Percentiles rank a stretch among this genome's conserved stretches.
These are phyloP conservation scores for Chlamydomonas sp. DNA, from an alignment of 139 green algal species.

Conservation along the genomic window DNA sequence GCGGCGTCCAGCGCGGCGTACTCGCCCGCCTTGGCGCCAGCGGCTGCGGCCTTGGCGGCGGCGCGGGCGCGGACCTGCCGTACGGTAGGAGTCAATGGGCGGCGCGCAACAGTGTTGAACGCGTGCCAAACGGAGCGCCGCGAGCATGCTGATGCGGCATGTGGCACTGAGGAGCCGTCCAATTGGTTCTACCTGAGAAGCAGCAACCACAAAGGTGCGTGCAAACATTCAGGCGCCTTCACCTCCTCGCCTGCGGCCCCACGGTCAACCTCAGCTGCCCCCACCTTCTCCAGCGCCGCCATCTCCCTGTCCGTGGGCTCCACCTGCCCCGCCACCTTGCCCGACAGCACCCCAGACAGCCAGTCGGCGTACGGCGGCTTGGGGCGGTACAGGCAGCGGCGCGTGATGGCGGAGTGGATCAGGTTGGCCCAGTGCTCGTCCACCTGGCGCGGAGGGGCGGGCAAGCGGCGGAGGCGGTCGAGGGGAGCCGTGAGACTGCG, in stretches of 20 bases:
- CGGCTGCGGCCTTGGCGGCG: neutral
- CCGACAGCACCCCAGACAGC: slow-evolving; percentile 33
- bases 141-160: too few relatives aligned
- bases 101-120: too few relatives aligned
- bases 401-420: slow-evolving; percentile 45
- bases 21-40: slow-evolving; percentile 8
- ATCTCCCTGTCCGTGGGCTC: slow-evolving; percentile 33
- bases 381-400: slow-evolving; percentile 26
- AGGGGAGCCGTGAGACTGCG: too few relatives aligned
- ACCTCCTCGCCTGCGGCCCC: too few relatives aligned
- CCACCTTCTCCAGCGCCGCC: slow-evolving; percentile 40
- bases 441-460: neutral
- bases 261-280: neutral
- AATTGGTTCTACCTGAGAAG: too few relatives aligned
- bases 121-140: too few relatives aligned
- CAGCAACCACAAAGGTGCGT: too few relatives aligned
- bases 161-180: too few relatives aligned
- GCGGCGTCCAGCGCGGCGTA: slow-evolving; percentile 17
- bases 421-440: slow-evolving; percentile 50
- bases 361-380: slow-evolving; percentile 49
- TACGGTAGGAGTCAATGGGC: too few relatives aligned
- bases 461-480: neutral
- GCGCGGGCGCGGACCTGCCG: neutral
- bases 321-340: slow-evolving; percentile 17
- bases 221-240: too few relatives aligned